These are phyloP conservation scores for Acacia acuminata DNA, from an alignment of 306 rosid genomes.

Conservation along the genomic window DNA sequence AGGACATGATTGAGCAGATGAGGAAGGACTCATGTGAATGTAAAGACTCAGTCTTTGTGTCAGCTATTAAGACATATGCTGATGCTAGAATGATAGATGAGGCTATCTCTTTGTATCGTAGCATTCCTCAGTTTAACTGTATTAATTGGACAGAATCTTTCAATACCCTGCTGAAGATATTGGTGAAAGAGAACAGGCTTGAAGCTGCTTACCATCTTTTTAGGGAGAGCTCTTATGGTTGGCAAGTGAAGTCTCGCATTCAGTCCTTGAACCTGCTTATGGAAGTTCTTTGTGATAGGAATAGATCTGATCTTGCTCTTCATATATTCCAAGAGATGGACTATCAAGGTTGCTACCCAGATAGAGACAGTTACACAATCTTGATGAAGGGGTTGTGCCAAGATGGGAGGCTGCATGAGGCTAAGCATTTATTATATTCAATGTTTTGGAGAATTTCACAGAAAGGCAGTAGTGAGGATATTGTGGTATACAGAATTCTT, in stretches of 20 bases:
- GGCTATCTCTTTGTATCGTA: slow-evolving; percentile 42
- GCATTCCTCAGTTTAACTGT: slow-evolving; percentile 51
- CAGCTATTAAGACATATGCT: slow-evolving; percentile 45
- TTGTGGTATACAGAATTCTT: slow-evolving; percentile 51
- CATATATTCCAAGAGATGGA: slow-evolving; percentile 57
- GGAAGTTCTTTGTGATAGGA: slow-evolving; percentile 45
- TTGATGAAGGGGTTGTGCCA: slow-evolving; percentile 57
- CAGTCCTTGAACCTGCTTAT: slow-evolving; percentile 51
- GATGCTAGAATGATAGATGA: slow-evolving; percentile 43
- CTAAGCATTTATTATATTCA: slow-evolving; percentile 56
- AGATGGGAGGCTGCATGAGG: slow-evolving; percentile 57
- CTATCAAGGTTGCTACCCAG: slow-evolving; percentile 50
- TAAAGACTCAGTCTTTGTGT: slow-evolving; percentile 52
- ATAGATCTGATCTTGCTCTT: slow-evolving; percentile 52
- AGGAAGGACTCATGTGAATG: slow-evolving; percentile 57
- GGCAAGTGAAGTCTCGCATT: slow-evolving; percentile 50
- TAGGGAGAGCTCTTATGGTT: slow-evolving; percentile 46
- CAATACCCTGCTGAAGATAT: slow-evolving; percentile 50
- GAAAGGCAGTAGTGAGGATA: slow-evolving; percentile 58
- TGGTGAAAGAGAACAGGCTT: slow-evolving; percentile 45
- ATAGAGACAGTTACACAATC: slow-evolving; percentile 49
- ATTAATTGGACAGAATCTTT: slow-evolving; percentile 55
- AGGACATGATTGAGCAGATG: slow-evolving; percentile 47
- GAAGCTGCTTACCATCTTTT: slow-evolving; percentile 47
- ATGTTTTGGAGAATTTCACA: slow-evolving; percentile 67